phyloP scores from a whole-genome alignment of 2,329 filamentous ascomycete species.

The Leptographium procerum region DNA sequence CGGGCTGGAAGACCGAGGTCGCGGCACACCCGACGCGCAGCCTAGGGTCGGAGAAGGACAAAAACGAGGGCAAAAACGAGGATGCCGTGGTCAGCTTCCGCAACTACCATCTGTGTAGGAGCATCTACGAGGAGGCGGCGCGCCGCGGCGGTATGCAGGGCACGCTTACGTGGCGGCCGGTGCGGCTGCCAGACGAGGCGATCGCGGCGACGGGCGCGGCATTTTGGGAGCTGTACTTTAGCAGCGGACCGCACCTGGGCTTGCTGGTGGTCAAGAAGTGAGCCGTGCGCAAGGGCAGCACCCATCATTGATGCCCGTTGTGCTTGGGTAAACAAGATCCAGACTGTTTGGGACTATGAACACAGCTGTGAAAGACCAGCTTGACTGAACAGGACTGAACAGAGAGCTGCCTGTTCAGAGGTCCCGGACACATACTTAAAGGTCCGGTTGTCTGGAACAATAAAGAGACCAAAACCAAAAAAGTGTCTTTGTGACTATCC shows the following conservation, averaged over 20 bases:
- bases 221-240: conserved; percentile 5
- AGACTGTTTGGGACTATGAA: too few relatives aligned
- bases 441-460: too few relatives aligned
- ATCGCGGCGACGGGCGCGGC: not conserved
- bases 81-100: conserved; percentile 12
- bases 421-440: too few relatives aligned
- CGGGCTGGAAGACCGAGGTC: conserved; percentile 10
- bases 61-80: conserved; percentile 7
- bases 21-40: not conserved
- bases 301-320: too few relatives aligned
- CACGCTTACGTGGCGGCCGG: conserved; percentile 15
- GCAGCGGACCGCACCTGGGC: conserved; percentile 3
- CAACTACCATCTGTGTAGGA: conserved; percentile 18
- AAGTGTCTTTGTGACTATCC: not conserved
- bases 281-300: too few relatives aligned
- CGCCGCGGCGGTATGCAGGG: conserved; percentile 18
- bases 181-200: conserved; percentile 13
- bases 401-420: too few relatives aligned
- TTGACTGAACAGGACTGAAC: too few relatives aligned
- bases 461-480: too few relatives aligned
- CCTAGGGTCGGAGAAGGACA: too few relatives aligned
- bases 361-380: too few relatives aligned
- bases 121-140: conserved; percentile 18
- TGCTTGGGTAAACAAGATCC: too few relatives aligned
- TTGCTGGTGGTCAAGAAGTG: conserved; percentile 7